Evolutionary conservation across 1,284 basidiomycete genomes (phyloP).

Genomic region (Schizophyllum commune): DNA sequence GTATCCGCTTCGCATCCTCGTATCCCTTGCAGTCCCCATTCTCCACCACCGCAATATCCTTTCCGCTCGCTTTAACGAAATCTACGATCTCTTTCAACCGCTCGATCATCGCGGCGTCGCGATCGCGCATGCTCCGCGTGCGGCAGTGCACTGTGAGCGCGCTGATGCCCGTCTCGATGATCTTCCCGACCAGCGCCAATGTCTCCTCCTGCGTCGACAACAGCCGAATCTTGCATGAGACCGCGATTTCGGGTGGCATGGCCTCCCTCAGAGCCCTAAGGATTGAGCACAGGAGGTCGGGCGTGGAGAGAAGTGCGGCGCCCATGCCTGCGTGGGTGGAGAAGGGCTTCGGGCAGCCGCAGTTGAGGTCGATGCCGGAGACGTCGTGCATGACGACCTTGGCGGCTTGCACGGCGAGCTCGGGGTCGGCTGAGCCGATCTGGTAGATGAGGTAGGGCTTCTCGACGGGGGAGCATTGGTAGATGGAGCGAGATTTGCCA

Average conservation of each 20-base stretch:
- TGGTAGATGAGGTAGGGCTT: conserved; percentile 89
- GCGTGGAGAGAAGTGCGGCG: conserved; percentile 87
- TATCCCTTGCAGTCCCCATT: conserved; percentile 90
- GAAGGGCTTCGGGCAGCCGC: conserved; percentile 94
- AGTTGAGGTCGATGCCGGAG: conserved; percentile 91
- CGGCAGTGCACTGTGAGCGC: conserved; percentile 94
- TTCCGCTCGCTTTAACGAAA: conserved; percentile 62
- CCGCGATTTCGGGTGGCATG: conserved; percentile 73
- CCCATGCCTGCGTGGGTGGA: conserved; percentile 96
- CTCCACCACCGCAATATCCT: conserved; percentile 78
- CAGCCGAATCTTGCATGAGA: conserved; percentile 90
- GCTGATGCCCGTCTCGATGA: conserved; percentile 83
- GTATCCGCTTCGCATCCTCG: conserved; percentile 72
- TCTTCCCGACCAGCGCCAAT: conserved; percentile 77
- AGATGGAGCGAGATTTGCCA: conserved; percentile 78
- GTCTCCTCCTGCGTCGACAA: conserved; percentile 85
- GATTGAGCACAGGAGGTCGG: conserved; percentile 86
- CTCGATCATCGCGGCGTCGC: conserved; percentile 74
- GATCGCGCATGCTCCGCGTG: conserved; percentile 87
- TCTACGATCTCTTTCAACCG: conserved; percentile 82
- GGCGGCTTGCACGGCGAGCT: conserved; percentile 88
- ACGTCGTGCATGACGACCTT: conserved; percentile 84
- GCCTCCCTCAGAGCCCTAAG: conserved; percentile 66
- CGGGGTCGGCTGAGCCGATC: conserved; percentile 85
- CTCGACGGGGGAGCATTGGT: conserved; percentile 91